Conservation (phyloP, 1,284 basidiomycete genomes). For the Fistulina hepatica region DNA sequence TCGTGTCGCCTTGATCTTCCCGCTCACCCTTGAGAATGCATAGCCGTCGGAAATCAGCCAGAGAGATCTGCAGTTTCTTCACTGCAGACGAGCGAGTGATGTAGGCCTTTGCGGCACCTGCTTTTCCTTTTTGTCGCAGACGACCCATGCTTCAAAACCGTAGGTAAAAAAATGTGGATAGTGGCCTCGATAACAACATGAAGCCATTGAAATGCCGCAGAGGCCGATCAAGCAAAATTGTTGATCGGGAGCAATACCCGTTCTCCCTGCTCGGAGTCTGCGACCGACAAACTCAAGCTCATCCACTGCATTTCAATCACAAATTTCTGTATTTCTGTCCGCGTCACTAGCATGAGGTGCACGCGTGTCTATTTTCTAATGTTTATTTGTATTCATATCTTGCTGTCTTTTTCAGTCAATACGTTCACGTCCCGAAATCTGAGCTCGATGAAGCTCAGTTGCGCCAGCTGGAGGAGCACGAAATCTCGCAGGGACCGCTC, state of each 20-base stretch:
- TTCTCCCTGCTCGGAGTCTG: too few relatives aligned
- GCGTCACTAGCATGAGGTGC: slow-evolving; percentile 24
- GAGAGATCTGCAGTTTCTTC: slow-evolving; percentile 91
- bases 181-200: slow-evolving; percentile 6
- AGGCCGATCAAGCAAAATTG: background rate
- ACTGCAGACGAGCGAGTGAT: slow-evolving; percentile 85
- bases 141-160: slow-evolving; percentile 59
- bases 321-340: background rate
- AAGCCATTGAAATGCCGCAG: background rate
- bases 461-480: slow-evolving; percentile 91
- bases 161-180: slow-evolving; percentile 7
- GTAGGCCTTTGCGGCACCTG: slow-evolving; percentile 92
- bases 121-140: slow-evolving; percentile 82
- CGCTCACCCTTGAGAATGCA: slow-evolving; percentile 92
- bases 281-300: too few relatives aligned
- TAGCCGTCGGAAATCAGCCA: slow-evolving; percentile 93
- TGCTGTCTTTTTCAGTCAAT: slow-evolving; percentile 57
- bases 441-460: slow-evolving; percentile 97
- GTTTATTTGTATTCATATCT: slow-evolving; percentile 2
- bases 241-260: too few relatives aligned
- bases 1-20: slow-evolving; percentile 2
- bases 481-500: slow-evolving; percentile 93
- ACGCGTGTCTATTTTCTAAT: slow-evolving; percentile 7
- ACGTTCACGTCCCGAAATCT: slow-evolving; percentile 92
- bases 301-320: too few relatives aligned